Percentiles rank a stretch among this genome's conserved stretches.
phyloP scores from a whole-genome alignment of 805 yeast genomes.

The Jamesozyma jinghongensis region DNA sequence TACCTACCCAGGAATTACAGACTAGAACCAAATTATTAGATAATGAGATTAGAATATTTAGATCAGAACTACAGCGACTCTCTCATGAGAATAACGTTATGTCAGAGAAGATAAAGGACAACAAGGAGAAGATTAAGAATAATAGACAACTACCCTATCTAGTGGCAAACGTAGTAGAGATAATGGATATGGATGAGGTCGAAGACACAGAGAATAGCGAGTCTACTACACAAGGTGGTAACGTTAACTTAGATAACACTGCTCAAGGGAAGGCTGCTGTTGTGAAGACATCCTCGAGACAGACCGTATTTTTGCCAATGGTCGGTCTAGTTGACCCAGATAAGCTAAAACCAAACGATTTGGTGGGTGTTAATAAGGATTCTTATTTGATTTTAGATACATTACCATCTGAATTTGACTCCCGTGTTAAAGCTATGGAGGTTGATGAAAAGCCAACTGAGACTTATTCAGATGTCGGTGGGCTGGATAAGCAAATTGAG shows the following conservation, averaged over 20 bases:
- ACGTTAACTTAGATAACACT: constrained; percentile 83
- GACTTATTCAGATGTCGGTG: constrained; percentile 95
- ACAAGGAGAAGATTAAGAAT: constrained; percentile 90
- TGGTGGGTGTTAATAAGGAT: constrained; percentile 96
- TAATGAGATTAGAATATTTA: constrained; percentile 91
- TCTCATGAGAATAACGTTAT: constrained; percentile 88
- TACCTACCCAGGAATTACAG: constrained; percentile 72
- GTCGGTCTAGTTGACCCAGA: constrained; percentile 92
- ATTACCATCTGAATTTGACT: constrained; percentile 93
- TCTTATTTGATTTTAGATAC: constrained; percentile 89
- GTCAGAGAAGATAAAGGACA: constrained; percentile 89
- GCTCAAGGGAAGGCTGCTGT: constrained; percentile 96
- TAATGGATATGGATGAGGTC: constrained; percentile 79
- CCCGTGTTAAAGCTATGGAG: constrained; percentile 98
- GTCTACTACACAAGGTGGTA: constrained; percentile 78
- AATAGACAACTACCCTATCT: constrained; percentile 92
- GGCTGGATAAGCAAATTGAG: constrained; percentile 95
- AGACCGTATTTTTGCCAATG: constrained; percentile 91
- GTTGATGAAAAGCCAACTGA: constrained; percentile 98
- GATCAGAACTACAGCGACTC: constrained; percentile 82
- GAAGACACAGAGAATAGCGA: constrained; percentile 53
- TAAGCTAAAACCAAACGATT: constrained; percentile 90
- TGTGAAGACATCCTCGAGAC: constrained; percentile 93
- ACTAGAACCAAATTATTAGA: constrained; percentile 83
- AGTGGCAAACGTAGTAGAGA: constrained; percentile 94